Evolutionary conservation across 1,284 basidiomycete genomes (phyloP).

Genomic region (Phellopilus nigrolimitatus): DNA sequence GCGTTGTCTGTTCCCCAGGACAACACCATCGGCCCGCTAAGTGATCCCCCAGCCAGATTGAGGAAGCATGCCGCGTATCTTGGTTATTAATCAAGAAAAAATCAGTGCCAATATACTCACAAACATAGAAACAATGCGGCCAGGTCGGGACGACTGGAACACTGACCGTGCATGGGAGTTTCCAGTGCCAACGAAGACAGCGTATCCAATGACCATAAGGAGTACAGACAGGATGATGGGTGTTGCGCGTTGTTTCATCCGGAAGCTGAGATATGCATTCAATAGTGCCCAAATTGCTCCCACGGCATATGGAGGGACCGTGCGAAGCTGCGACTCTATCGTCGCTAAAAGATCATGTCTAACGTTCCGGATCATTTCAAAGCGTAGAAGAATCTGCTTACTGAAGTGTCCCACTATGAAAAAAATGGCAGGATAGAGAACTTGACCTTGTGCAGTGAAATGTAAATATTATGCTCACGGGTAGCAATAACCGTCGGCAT

Average conservation of each 20-base stretch:
- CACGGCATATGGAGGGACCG: conserved; percentile 37
- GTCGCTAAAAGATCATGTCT: conserved; percentile 32
- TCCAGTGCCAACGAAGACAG: conserved; percentile 34
- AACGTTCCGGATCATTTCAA: no score
- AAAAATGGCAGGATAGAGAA: neutral
- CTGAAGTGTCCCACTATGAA: conserved; percentile 18
- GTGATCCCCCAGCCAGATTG: conserved; percentile 32
- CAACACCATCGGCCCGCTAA: conserved; percentile 34
- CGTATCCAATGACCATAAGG: conserved; percentile 35
- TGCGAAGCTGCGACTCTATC: conserved; percentile 37
- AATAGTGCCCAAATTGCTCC: conserved; percentile 33
- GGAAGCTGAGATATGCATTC: conserved; percentile 30
- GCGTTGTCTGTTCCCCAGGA: conserved; percentile 40
- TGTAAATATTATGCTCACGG: conserved; percentile 27
- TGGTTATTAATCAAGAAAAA: neutral
- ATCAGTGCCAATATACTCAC: neutral
- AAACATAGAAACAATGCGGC: neutral
- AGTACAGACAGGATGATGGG: conserved; percentile 32
- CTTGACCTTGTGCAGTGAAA: no score
- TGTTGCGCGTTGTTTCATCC: conserved; percentile 29
- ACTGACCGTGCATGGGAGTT: conserved; percentile 34
- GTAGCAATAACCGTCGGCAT: conserved; percentile 38
- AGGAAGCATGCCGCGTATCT: conserved; percentile 41
- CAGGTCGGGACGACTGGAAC: no score
- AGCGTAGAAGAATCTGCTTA: no score